Evolutionary conservation across 352 stramenopile species (phyloP), one percentile per base, ranked within the genome.

Genomic region (Phytophthora megakarya): DNA sequence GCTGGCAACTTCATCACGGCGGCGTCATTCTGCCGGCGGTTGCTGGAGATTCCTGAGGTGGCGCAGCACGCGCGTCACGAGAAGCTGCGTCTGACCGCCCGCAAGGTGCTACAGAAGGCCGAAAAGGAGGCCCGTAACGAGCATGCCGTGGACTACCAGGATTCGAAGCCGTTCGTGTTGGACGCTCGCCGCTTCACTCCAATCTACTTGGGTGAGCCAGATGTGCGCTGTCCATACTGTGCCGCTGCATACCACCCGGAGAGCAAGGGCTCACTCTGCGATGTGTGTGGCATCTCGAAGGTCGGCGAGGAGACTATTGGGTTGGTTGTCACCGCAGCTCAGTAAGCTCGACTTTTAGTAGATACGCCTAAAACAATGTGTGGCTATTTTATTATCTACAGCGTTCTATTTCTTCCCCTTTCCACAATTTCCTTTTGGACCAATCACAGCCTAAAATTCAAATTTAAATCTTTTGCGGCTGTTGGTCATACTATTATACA

Each of bases 1-100:
- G 92, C 98, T 61, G 98, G 98, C 83, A 99, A 99, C 75, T 99
- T 98, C 67, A 99, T 99, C 80, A 97, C 95, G 18, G 97, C 97
- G 19, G 97, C 97, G 33, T 97, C 93, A 58, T 99, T 99, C 84
- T 98, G 97, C n/a, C 91, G 97, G 37, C 91, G 98, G n/a, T 70
- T 99, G 70, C 78, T 99, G 21, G 97, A 99, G 70, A 95, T 99
- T 45, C 96, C 94, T 28, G 97, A 99, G 67, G 97, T 99, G 32
- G 94, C 88, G 48, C 72, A 76, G 21, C 81, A 91, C 57, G 78
- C 84, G 12, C 84, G 84, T 22, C 97, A 95, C 67, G 95, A 99
- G 76, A 97, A 99, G 70, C 83, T 99, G 19, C 90, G 92, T 44
- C 75, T 95, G 54, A 99, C 99, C 70, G 86, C 84, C 8, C 93